Evolutionary conservation across 2,329 filamentous ascomycete species (phyloP).

Genomic region (Botrytis porri): DNA sequence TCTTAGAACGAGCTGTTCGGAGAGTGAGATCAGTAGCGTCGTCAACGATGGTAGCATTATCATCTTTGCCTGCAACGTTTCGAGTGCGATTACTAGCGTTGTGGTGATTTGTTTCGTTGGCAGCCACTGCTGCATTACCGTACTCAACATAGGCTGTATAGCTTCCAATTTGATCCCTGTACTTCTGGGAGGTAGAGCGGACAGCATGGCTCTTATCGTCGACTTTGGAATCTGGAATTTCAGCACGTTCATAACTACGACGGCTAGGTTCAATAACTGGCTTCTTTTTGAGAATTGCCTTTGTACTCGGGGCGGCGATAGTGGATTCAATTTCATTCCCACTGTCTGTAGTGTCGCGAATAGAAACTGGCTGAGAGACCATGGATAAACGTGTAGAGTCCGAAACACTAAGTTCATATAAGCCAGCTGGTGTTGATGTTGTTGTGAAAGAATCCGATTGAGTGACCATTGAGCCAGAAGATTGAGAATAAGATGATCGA

Average conservation of each 20-base stretch:
- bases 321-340: constrained; percentile 11
- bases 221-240: background rate
- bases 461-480: constrained; percentile 1
- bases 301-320: background rate
- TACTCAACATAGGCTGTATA: background rate
- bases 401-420: background rate
- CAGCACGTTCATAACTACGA: background rate
- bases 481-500: constrained; percentile 1
- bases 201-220: background rate
- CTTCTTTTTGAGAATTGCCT: background rate
- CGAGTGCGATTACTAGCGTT: background rate
- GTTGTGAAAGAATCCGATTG: constrained; percentile 6
- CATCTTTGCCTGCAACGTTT: background rate
- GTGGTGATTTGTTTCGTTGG: background rate
- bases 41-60: background rate
- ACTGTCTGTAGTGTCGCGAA: constrained; percentile 6
- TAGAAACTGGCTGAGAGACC: background rate
- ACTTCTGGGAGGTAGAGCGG: background rate
- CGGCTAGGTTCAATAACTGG: background rate
- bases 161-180: background rate
- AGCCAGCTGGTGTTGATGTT: background rate
- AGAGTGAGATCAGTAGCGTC: constrained; percentile 12
- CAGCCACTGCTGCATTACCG: background rate
- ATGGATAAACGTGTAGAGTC: background rate
- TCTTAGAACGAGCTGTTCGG: constrained; percentile 1